Conservation (phyloP, 2,329 filamentous ascomycete genomes). For the Berkeleyomyces rouxiae region DNA sequence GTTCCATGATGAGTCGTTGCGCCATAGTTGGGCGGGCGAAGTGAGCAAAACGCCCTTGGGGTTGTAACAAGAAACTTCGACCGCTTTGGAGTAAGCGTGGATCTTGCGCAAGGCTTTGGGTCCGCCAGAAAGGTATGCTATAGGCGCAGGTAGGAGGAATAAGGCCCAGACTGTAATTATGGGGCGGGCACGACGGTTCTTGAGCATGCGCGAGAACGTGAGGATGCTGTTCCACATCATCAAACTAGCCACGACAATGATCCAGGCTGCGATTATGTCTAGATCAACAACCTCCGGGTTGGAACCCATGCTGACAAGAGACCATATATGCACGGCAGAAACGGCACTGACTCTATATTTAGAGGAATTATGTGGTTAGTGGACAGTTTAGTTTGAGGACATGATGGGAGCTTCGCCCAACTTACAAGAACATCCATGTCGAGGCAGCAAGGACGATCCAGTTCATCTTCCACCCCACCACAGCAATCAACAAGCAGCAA, state of each 20-base stretch:
- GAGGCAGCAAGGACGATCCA: slow-evolving; percentile 9
- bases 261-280: slow-evolving; percentile 11
- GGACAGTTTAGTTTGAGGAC: not conserved
- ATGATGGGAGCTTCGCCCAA: not conserved
- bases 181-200: slow-evolving; percentile 12
- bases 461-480: slow-evolving; percentile 10
- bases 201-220: slow-evolving; percentile 10
- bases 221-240: slow-evolving; percentile 13
- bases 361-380: not conserved
- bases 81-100: slow-evolving; percentile 10
- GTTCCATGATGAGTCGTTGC: slow-evolving; percentile 13
- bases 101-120: slow-evolving; percentile 12
- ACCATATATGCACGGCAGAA: slow-evolving; percentile 12
- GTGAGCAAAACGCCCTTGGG: slow-evolving; percentile 5
- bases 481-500: slow-evolving; percentile 8
- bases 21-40: slow-evolving; percentile 12
- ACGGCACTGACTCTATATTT: not conserved
- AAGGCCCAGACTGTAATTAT: slow-evolving; percentile 10
- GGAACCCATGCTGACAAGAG: slow-evolving; percentile 9
- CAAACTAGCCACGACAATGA: slow-evolving; percentile 7
- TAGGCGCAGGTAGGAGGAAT: slow-evolving; percentile 11
- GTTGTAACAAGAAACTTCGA: slow-evolving; percentile 11
- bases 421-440: slow-evolving; percentile 10
- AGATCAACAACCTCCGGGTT: slow-evolving; percentile 8
- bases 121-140: slow-evolving; percentile 9